Evolutionary conservation across 371 early-diverging fungal genomes (phyloP), one percentile per base, ranked within the genome.

Genomic region (Mucor sp.): DNA sequence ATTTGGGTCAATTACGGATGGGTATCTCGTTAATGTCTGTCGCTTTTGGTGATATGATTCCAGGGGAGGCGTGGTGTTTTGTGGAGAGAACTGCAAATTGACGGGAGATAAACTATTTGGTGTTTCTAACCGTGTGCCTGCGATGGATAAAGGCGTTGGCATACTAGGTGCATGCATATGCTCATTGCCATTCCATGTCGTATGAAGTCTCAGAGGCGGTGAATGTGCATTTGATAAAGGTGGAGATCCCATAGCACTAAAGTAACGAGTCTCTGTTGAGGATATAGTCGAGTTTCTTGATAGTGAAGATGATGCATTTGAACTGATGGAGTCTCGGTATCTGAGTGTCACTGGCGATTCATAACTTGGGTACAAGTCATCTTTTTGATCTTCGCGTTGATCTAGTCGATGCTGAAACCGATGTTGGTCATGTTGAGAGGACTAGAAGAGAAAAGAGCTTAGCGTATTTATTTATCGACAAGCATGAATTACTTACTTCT

Each of bases 271-370:
- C 4, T 48, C 67, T 21, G 35, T 61, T 4, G 67, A 67, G n/a
- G 62, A 62, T 4, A 67, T 21, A 4, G 62, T 67, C 7, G 67
- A 67, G 15, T 61, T 68, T 41, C 63, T 58, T 1, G 68, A 68
- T 7, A 68, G 33, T 17, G 60, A 57, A n/a, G 68, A 66, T 14
- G 66, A 67, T 4, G 56, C 67, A 21, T 27, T 61, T 43, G 67
- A 67, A 28, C 67, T 56, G 7, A 67, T 25, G 23, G 67, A 67
- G 30, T 67, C 67, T 43, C 67, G 8, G 17, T 67, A 67, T 39
- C 56, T 61, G 44, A 67, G 67, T n/a, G 66, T 60, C 5, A 66
- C 55, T 9, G 66, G 39, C 21, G 65, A 43, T 8, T 65, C 25
- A 12, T 25, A 65, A 19, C 12, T 58, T 32, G 35, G 15, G 47